Conservation (phyloP, 2,329 filamentous ascomycete genomes). For the Pseudophaeomoniella oleicola region DNA sequence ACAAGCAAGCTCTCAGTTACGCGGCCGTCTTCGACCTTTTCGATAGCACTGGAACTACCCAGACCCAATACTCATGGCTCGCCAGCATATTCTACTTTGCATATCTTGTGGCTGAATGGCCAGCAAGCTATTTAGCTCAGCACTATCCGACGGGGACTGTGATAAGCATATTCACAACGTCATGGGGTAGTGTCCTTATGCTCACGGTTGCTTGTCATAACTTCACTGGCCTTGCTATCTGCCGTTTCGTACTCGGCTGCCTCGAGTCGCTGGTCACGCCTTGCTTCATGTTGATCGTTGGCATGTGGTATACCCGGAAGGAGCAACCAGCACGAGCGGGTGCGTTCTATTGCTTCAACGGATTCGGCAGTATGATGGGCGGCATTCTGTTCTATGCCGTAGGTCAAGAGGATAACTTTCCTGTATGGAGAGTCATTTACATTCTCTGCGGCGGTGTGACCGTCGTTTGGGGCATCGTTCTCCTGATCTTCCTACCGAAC, state of each 20-base stretch:
- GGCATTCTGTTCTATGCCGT: slow-evolving; percentile 23
- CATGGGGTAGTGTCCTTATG: slow-evolving; percentile 24
- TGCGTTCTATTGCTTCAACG: slow-evolving; percentile 21
- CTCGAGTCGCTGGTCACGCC: slow-evolving; percentile 42
- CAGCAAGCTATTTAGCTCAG: slow-evolving; percentile 21
- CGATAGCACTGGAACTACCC: slow-evolving; percentile 30
- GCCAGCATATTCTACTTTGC: slow-evolving; percentile 42
- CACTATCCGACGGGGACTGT: slow-evolving; percentile 13
- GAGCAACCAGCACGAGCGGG: slow-evolving; percentile 16
- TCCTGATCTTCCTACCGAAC: slow-evolving; percentile 32
- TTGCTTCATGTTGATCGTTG: slow-evolving; percentile 39
- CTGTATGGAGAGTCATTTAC: slow-evolving; percentile 14
- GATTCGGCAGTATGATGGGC: slow-evolving; percentile 21
- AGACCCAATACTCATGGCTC: slow-evolving; percentile 38
- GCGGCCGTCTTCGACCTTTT: slow-evolving; percentile 43
- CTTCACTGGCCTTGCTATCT: slow-evolving; percentile 33
- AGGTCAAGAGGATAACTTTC: slow-evolving; percentile 25
- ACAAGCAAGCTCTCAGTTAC: slow-evolving; percentile 41
- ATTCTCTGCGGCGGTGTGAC: slow-evolving; percentile 6
- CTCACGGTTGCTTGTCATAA: slow-evolving; percentile 26
- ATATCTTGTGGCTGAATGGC: slow-evolving; percentile 28
- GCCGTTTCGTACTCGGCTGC: slow-evolving; percentile 36
- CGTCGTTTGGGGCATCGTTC: slow-evolving; percentile 7
- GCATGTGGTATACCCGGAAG: slow-evolving; percentile 38
- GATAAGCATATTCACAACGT: slow-evolving; percentile 20